Percentiles rank a stretch among this genome's conserved stretches.
Conservation (phyloP, 2,329 filamentous ascomycete species). For the Blumeria hordei region DNA sequence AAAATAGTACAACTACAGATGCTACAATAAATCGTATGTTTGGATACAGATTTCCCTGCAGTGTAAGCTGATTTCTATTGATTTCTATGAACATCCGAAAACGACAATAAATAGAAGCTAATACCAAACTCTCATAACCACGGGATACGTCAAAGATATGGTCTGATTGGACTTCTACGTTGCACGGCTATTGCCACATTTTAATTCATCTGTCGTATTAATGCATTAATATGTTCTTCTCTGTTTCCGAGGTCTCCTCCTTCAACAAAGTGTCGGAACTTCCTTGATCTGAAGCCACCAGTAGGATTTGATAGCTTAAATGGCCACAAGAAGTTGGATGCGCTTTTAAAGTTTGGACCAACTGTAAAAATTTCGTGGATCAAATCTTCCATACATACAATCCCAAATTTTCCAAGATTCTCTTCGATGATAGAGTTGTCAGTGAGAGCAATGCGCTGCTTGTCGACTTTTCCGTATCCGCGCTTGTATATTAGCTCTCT, state of each 20-base stretch:
- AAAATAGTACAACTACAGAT: too few species aligned
- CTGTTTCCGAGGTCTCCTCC: conserved; percentile 97
- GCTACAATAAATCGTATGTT: too few species aligned
- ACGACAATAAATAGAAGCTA: too few species aligned
- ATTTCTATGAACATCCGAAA: too few species aligned
- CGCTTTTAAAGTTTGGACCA: conserved; percentile 99
- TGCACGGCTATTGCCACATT: background rate
- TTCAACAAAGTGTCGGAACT: conserved; percentile 33
- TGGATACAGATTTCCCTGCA: too few species aligned
- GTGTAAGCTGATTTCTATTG: too few species aligned
- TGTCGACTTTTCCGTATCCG: conserved; percentile 95
- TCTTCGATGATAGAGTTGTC: conserved; percentile 97
- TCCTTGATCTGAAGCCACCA: conserved; percentile 71
- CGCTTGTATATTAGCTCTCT: conserved; percentile 99
- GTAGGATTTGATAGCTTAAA: conserved; percentile 99
- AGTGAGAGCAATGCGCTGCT: conserved; percentile 88
- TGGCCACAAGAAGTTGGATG: conserved; percentile 91
- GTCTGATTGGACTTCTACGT: too few species aligned
- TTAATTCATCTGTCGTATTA: conserved; percentile 99
- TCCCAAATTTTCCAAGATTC: conserved; percentile 91
- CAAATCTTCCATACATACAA: conserved; percentile 97
- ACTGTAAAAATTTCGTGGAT: conserved; percentile 99
- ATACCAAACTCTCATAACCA: too few species aligned
- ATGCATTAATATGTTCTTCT: conserved; percentile 79
- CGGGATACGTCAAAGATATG: too few species aligned